Conservation (phyloP, 106 monocot genomes). For the Platanthera guangdongensis region DNA sequence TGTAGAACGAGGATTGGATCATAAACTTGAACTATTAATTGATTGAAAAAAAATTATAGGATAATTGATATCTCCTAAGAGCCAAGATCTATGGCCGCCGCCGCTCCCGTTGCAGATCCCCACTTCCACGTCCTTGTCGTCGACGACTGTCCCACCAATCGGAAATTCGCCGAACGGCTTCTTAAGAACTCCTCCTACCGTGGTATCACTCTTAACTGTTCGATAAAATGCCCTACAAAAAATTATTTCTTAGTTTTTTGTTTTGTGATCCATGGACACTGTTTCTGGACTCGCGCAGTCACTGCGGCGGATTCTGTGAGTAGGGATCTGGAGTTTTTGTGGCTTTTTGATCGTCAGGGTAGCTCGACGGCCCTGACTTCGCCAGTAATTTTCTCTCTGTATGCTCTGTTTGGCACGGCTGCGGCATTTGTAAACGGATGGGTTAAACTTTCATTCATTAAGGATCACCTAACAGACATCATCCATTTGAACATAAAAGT, state of each 20-base stretch:
- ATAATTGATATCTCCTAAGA: no score
- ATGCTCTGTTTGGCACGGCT: no score
- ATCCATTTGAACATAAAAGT: no score
- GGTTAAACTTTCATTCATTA: no score
- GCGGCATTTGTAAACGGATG: no score
- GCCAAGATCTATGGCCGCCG: no score
- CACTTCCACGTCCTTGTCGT: slow-evolving; percentile 61
- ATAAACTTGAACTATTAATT: no score
- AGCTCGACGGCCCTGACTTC: slow-evolving; percentile 10
- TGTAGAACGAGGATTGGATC: no score
- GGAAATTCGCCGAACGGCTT: slow-evolving; percentile 60
- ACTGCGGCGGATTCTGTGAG: slow-evolving; percentile 60
- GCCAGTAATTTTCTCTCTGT: slow-evolving; percentile 11
- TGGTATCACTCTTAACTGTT: slow-evolving; percentile 26
- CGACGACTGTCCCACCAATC: slow-evolving; percentile 56
- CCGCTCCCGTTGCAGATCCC: slow-evolving; percentile 19
- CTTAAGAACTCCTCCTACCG: slow-evolving; percentile 66
- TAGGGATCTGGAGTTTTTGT: slow-evolving; percentile 59
- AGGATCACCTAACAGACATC: no score
- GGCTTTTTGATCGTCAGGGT: slow-evolving; percentile 29
- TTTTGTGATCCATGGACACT: not conserved
- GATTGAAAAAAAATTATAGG: no score
- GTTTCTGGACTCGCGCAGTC: slow-evolving; percentile 20
- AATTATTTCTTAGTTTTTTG: not conserved
- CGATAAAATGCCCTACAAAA: not conserved